A percentile compares a stretch with the other conserved stretches of the same genome.
These are phyloP conservation scores for Diutina rugosa DNA, from an alignment of 1,139 yeast species.

Conservation along the genomic window DNA sequence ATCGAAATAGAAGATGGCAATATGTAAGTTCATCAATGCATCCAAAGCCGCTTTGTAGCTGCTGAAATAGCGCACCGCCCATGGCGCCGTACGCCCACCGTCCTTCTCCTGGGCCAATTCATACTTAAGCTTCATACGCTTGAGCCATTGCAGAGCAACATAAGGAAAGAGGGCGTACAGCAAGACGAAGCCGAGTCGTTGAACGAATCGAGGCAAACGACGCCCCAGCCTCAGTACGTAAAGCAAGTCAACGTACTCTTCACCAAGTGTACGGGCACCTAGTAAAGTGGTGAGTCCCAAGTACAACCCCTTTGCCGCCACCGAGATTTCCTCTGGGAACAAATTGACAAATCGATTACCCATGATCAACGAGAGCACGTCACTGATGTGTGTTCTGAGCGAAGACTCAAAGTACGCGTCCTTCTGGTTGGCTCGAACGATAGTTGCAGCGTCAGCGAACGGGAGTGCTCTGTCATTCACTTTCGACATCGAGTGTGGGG, in stretches of 20 bases:
- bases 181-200: constrained; percentile 39
- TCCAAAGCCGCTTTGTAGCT: constrained; percentile 36
- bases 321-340: constrained; percentile 50
- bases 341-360: constrained; percentile 62
- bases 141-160: constrained; percentile 21
- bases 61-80: constrained; percentile 13
- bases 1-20: constrained; percentile 68
- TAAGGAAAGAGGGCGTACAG: constrained; percentile 50
- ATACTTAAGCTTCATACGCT: constrained; percentile 12
- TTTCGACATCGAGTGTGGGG: constrained; percentile 11
- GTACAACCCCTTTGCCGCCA: constrained; percentile 47
- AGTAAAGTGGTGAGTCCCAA: constrained; percentile 57
- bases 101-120: constrained; percentile 6
- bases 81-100: constrained; percentile 4
- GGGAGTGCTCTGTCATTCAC: constrained; percentile 22
- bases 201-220: constrained; percentile 32
- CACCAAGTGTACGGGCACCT: constrained; percentile 81
- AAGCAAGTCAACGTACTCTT: constrained; percentile 80
- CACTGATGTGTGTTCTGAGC: constrained; percentile 41
- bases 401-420: constrained; percentile 60
- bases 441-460: constrained; percentile 36
- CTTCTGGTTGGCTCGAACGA: constrained; percentile 76
- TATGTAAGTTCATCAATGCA: constrained; percentile 48
- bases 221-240: constrained; percentile 46
- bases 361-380: constrained; percentile 38